These are phyloP conservation scores for Metarhizium guizhouense DNA, from an alignment of 2,329 filamentous ascomycete species.

Conservation along the genomic window DNA sequence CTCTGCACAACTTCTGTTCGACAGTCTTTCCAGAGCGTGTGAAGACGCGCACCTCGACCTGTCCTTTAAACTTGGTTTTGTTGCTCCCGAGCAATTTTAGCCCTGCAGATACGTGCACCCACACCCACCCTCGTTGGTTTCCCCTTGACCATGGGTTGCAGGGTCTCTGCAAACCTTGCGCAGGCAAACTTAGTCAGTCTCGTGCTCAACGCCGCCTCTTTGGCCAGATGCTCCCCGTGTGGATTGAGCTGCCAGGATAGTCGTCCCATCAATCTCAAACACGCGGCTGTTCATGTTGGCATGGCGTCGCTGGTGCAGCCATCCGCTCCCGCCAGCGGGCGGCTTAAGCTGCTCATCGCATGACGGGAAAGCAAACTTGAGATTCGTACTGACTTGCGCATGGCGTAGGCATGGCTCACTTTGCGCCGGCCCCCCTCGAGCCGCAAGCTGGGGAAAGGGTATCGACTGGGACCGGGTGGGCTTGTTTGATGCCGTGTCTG, in stretches of 20 bases:
- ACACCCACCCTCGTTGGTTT: not conserved
- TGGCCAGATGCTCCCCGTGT: constrained; percentile 32
- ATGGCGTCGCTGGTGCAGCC: not conserved
- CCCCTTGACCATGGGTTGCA: not conserved
- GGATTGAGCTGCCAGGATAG: constrained; percentile 7
- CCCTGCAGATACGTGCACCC: not conserved
- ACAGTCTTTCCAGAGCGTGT: not conserved
- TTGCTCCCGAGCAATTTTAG: constrained; percentile 1
- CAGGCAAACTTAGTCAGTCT: not conserved
- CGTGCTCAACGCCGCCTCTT: not conserved
- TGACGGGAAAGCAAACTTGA: not conserved
- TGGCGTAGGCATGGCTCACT: not conserved
- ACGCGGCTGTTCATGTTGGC: constrained; percentile 11
- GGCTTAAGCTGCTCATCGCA: not conserved
- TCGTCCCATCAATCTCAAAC: constrained; percentile 47
- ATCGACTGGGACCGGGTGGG: constrained; percentile 1
- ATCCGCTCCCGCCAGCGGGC: not conserved
- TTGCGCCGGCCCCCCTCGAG: not conserved
- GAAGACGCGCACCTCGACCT: not conserved
- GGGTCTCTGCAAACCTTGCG: not conserved
- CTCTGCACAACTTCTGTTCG: not conserved
- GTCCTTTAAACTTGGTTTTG: not conserved
- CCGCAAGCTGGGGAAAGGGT: not conserved
- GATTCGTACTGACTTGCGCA: not conserved
- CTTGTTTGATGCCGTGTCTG: not conserved